Base-by-base conservation (phyloP, 306 rosid genomes). In the Hylodesmum podocarpum region DNA sequence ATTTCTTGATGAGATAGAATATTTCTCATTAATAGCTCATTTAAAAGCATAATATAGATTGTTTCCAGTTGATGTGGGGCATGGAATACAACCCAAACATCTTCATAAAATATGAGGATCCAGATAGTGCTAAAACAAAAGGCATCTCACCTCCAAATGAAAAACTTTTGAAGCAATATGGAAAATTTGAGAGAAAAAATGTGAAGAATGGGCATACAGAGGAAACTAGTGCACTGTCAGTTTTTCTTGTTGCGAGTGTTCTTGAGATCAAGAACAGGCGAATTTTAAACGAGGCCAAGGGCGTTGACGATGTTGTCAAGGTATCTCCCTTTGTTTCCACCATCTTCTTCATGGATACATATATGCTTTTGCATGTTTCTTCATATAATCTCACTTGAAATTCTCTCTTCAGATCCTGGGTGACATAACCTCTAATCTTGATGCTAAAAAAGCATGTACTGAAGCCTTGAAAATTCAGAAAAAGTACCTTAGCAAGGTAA, bases 51-150 rank as follows among this genome's bases (percentile, higher is more conserved):
- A 81, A 89, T 87, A 84, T 87, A 81, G 89, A 85, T 87, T 92
- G 86, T 84, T 94, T 94, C 90, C 93, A 94, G 98, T 64, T 94
- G 84, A 94, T 92, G 87, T 94, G 98, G 98, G 94, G 84, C 76
- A 94, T 94, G 98, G 98, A 94, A 83, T 94, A 94, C 97, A 87
- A 90, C 75, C 98, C 98, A 77, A 89, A 85, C 84, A 81, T 87
- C 77, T 94, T 90, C 86, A 13, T 82, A 72, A 81, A 66, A 10
- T 90, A 90, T 12, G 91, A 87, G 81, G 86, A 73, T 34, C 77
- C 86, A 2, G 87, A 66, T 6, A 39, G 57, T 68, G 81, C 73
- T 36, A 67, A 88, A 50, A 5, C 50, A 36, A 82, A 51, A 58
- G 62, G 19, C 15, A 8, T 70, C 46, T 71, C 83, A 39, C 44